Conservation (phyloP, 1,139 yeast genomes). For the Taphrina sp. region DNA sequence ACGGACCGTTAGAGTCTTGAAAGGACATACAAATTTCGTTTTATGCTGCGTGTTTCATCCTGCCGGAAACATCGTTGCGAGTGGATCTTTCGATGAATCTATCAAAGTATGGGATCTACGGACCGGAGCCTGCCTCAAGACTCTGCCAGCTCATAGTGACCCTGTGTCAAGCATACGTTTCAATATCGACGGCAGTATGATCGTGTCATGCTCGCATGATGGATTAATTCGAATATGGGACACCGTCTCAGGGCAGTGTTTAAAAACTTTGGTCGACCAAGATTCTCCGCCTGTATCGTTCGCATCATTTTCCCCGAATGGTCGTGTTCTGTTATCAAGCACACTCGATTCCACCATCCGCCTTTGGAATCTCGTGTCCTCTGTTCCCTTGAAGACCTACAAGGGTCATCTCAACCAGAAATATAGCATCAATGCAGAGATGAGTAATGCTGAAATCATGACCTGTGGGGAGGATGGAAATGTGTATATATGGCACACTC, state of each 20-base stretch:
- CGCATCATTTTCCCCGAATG: slow-evolving; percentile 77
- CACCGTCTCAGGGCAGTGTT: slow-evolving; percentile 82
- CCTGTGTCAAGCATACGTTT: slow-evolving; percentile 77
- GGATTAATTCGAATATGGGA: slow-evolving; percentile 87
- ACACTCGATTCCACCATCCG: slow-evolving; percentile 77
- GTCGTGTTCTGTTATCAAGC: slow-evolving; percentile 72
- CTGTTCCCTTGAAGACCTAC: slow-evolving; percentile 74
- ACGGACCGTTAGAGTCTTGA: slow-evolving; percentile 57
- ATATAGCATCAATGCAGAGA: slow-evolving; percentile 36
- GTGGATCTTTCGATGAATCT: slow-evolving; percentile 81
- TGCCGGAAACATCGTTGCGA: slow-evolving; percentile 73
- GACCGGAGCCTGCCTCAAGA: slow-evolving; percentile 67
- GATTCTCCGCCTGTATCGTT: slow-evolving; percentile 57
- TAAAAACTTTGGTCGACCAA: slow-evolving; percentile 68
- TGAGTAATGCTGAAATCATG: slow-evolving; percentile 45
- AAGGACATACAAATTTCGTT: slow-evolving; percentile 84
- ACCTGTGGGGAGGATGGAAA: slow-evolving; percentile 68
- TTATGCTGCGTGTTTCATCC: slow-evolving; percentile 67
- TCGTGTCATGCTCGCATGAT: slow-evolving; percentile 86
- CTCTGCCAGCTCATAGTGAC: slow-evolving; percentile 90
- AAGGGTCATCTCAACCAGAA: slow-evolving; percentile 46
- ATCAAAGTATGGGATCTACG: slow-evolving; percentile 78
- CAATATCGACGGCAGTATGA: slow-evolving; percentile 74
- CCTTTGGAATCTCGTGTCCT: slow-evolving; percentile 79
- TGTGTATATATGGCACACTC: slow-evolving; percentile 72